Evolutionary conservation across 441 rosid species (phyloP), one percentile per base, ranked within the genome.

Genomic region (Pelargonium citronellum): DNA sequence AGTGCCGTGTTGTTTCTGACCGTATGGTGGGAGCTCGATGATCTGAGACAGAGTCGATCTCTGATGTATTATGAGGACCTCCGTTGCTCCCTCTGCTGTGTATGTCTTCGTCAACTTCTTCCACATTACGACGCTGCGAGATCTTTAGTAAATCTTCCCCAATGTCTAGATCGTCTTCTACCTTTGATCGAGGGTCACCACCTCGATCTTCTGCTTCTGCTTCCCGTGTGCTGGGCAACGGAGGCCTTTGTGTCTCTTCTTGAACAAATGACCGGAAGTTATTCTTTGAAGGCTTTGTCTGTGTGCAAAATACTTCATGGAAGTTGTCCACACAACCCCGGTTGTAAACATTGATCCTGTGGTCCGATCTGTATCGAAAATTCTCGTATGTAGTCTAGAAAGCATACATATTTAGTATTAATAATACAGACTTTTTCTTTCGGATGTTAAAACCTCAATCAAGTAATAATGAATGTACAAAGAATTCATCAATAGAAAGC

Each of bases 361-460:
- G 87, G 79, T 87, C 96, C 30, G 97, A 84, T 82, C 92, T 82
- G 83, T 86, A 87, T 69, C 97, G 93, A 78, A 91, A 90, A 78
- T 94, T 91, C 77, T 94, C 97, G 71, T 91, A 90, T 8, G 96
- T 94, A 24, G 97, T 91, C 96, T 94, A 87, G 67, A 83, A 72
- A 76, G 65, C 43, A 78, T n/a, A 27, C 17, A 78, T 57, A 16
- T 57, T 57, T 7, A 57, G 24, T 57, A 57, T 17, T 24, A 57
- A 53, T n/a, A 5, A 53, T 7, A 53, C 16, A 53, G 60, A 53
- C 5, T 12, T 53, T 53, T 15, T 49, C 55, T 13, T 49, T 49
- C n/a, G 12, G 15, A 49, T 15, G 0, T 19, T 53, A n/a, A n/a
- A 1, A 7, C 60, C 19, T 53, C 60, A 15, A 53, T 53, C 15